Percentiles rank a stretch among this genome's conserved stretches.
phyloP scores from a whole-genome alignment of 177 flowering plant species.

The Vitis hybrid region DNA sequence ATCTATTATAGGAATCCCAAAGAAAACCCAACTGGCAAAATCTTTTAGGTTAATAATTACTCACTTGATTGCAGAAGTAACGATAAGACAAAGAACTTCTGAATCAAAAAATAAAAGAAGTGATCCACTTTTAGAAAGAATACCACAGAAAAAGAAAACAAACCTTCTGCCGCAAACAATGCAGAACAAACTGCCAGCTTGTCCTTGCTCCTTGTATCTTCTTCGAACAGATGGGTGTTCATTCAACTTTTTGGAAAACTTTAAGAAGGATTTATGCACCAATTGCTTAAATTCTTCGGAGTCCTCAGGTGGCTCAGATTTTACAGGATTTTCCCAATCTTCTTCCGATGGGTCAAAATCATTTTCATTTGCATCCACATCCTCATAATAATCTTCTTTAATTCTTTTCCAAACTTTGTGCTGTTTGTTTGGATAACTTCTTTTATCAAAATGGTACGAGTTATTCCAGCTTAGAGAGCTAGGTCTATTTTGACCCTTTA shows the following conservation, averaged over 20 bases:
- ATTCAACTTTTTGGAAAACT: constrained; percentile 38
- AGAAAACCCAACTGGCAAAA: neutral
- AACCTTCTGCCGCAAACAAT: constrained; percentile 54
- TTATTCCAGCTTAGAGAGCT: constrained; percentile 18
- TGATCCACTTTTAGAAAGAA: constrained; percentile 9
- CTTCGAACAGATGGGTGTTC: constrained; percentile 31
- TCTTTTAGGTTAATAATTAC: neutral
- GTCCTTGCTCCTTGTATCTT: constrained; percentile 51
- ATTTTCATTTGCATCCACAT: constrained; percentile 12
- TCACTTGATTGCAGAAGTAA: constrained; percentile 5
- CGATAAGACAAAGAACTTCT: constrained; percentile 10
- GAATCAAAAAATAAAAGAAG: constrained; percentile 6
- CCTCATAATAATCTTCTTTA: constrained; percentile 20
- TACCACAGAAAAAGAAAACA: constrained; percentile 26
- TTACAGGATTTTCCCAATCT: constrained; percentile 12
- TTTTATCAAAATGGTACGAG: constrained; percentile 18
- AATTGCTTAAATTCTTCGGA: constrained; percentile 42
- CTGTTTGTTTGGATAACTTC: constrained; percentile 19
- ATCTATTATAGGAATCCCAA: neutral
- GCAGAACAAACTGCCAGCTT: constrained; percentile 54
- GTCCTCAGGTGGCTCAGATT: constrained; percentile 35
- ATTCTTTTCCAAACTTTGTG: constrained; percentile 28
- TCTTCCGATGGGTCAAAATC: constrained; percentile 18
- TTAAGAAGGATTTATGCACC: constrained; percentile 36
- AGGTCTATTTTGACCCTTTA: constrained; percentile 19